Percentiles rank a stretch among this genome's conserved stretches.
These are phyloP conservation scores for Blastocystis sp. DNA, from an alignment of 352 stramenopile species.

Conservation along the genomic window DNA sequence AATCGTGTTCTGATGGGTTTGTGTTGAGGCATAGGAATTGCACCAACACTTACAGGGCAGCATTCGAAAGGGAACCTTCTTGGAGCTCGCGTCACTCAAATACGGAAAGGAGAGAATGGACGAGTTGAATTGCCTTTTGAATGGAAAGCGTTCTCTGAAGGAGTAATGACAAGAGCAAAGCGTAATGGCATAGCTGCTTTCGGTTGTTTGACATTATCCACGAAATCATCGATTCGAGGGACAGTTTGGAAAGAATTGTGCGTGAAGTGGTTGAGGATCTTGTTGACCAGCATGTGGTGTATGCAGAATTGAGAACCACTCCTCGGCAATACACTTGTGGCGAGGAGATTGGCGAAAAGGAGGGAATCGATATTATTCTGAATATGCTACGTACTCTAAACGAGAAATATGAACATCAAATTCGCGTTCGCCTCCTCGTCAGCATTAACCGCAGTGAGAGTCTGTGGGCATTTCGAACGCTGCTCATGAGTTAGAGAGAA, in stretches of 20 bases:
- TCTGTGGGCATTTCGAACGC: background rate
- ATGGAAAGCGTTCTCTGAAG: conserved; percentile 35
- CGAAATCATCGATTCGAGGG: background rate
- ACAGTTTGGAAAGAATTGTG: background rate
- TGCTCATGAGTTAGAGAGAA: conserved; percentile 9
- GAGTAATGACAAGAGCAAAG: background rate
- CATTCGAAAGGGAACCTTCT: conserved; percentile 32
- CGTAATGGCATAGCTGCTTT: conserved; percentile 19
- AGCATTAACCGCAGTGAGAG: conserved; percentile 60
- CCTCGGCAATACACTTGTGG: background rate
- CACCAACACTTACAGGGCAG: conserved; percentile 45
- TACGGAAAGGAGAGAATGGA: background rate
- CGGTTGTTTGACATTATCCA: conserved; percentile 44
- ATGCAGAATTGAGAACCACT: conserved; percentile 52
- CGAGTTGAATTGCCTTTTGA: conserved; percentile 6
- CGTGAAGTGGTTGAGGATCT: conserved; percentile 39
- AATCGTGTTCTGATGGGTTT: background rate
- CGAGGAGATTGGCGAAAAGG: conserved; percentile 20
- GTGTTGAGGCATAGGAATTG: conserved; percentile 38
- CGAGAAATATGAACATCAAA: background rate
- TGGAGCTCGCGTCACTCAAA: conserved; percentile 7
- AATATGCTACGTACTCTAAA: background rate
- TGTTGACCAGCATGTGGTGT: conserved; percentile 13
- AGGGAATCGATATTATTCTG: conserved; percentile 56
- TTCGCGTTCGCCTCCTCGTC: conserved; percentile 19